Conservation (phyloP, 352 stramenopile genomes). For the Globisporangium cystogenes region DNA sequence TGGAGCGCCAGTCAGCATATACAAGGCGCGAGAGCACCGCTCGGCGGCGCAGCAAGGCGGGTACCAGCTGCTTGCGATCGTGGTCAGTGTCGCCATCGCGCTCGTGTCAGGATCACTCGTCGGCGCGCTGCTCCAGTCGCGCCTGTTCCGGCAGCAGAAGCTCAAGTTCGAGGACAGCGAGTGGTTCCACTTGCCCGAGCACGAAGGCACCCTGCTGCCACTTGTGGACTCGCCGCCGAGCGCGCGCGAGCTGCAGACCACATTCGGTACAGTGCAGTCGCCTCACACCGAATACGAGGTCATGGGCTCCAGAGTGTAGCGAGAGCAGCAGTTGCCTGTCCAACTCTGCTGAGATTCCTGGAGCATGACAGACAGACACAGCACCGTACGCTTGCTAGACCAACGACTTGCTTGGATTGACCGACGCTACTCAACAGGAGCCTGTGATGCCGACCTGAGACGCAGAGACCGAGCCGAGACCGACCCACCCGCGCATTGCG, state of each 20-base stretch:
- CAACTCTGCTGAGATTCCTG: no score
- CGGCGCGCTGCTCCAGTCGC: conserved; percentile 36
- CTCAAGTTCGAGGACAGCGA: conserved; percentile 61
- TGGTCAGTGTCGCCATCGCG: conserved; percentile 34
- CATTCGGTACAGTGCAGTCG: conserved; percentile 1
- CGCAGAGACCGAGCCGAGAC: conserved; percentile 24
- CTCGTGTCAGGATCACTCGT: conserved; percentile 24
- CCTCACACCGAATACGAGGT: conserved; percentile 9
- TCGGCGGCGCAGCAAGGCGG: conserved; percentile 34
- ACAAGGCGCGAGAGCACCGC: conserved; percentile 35
- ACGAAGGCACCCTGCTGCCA: neutral
- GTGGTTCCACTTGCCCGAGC: conserved; percentile 48
- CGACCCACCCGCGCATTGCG: conserved; percentile 51
- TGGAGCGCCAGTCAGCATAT: conserved; percentile 35
- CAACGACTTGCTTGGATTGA: no score
- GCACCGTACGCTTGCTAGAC: no score
- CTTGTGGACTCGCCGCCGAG: neutral
- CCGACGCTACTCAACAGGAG: neutral
- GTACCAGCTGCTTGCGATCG: conserved; percentile 58
- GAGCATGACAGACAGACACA: no score
- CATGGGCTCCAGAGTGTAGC: conserved; percentile 2
- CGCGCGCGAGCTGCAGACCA: neutral
- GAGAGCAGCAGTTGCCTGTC: no score
- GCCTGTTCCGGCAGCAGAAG: conserved; percentile 48
- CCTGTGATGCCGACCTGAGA: conserved; percentile 33